These are phyloP conservation scores for Phytophthora syringae DNA, from an alignment of 352 stramenopile genomes.

Conservation along the genomic window DNA sequence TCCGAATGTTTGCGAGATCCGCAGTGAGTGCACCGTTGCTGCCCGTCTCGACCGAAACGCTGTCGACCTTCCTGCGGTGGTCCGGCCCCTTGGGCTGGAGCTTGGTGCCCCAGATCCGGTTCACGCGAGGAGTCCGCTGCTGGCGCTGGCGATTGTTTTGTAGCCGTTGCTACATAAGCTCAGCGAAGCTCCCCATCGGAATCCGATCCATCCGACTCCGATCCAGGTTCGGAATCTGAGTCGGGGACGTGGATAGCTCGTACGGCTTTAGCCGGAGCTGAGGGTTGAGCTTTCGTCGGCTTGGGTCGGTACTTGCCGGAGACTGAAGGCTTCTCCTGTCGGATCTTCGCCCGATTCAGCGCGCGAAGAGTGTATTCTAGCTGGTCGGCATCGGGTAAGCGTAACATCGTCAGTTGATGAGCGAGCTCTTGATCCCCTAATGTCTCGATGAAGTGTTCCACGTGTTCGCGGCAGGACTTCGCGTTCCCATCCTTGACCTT, in stretches of 20 bases:
- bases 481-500: not conserved
- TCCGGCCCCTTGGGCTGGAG: too few species aligned
- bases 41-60: too few species aligned
- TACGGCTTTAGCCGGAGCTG: not conserved
- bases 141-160: too few species aligned
- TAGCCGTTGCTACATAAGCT: not conserved
- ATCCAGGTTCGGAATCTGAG: not conserved
- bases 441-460: slow-evolving; percentile 24
- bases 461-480: slow-evolving; percentile 5
- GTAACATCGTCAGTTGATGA: not conserved
- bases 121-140: too few species aligned
- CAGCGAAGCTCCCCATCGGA: not conserved
- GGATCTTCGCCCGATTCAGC: not conserved
- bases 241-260: too few species aligned
- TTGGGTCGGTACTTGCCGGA: not conserved
- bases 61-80: too few species aligned
- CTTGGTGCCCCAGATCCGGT: not conserved
- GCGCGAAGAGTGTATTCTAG: slow-evolving; percentile 5
- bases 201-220: not conserved
- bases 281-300: not conserved
- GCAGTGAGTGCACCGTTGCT: too few species aligned
- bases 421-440: slow-evolving; percentile 12
- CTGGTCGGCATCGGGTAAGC: not conserved
- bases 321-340: not conserved
- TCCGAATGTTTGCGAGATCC: slow-evolving; percentile 3